Evolutionary conservation across 139 green algal genomes (phyloP).

Genomic region (Nannochloris sp.): DNA sequence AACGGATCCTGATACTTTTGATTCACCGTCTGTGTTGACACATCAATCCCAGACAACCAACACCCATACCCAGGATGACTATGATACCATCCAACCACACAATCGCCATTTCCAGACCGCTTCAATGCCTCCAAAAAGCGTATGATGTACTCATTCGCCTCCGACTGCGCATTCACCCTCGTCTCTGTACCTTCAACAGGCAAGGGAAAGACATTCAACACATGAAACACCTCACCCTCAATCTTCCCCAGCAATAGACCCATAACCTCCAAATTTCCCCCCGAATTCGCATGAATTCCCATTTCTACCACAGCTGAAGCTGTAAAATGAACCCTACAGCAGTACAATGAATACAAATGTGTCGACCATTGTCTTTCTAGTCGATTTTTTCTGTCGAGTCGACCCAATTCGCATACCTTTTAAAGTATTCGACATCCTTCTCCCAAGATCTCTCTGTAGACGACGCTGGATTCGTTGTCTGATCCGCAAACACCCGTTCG

Average conservation of each 20-base stretch:
- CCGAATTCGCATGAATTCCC: conserved; percentile 87
- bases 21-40: conserved; percentile 80
- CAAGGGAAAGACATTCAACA: conserved; percentile 92
- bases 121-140: conserved; percentile 68
- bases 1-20: conserved; percentile 90
- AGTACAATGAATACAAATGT: background rate
- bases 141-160: conserved; percentile 96
- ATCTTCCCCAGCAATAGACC: conserved; percentile 77
- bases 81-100: conserved; percentile 99
- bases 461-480: background rate
- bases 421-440: conserved; percentile 82
- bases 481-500: background rate
- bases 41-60: conserved; percentile 94
- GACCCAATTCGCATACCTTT: conserved; percentile 33
- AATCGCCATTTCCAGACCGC: conserved; percentile 66
- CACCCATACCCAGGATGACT: conserved; percentile 96
- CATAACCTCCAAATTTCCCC: conserved; percentile 94
- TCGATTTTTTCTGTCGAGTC: no score
- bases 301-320: conserved; percentile 96
- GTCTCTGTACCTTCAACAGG: conserved; percentile 98
- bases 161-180: conserved; percentile 80
- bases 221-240: conserved; percentile 64
- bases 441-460: conserved; percentile 66
- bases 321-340: conserved; percentile 77
- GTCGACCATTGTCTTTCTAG: no score